phyloP scores from a whole-genome alignment of 805 yeast species.

The Kuraishia floccosa region DNA sequence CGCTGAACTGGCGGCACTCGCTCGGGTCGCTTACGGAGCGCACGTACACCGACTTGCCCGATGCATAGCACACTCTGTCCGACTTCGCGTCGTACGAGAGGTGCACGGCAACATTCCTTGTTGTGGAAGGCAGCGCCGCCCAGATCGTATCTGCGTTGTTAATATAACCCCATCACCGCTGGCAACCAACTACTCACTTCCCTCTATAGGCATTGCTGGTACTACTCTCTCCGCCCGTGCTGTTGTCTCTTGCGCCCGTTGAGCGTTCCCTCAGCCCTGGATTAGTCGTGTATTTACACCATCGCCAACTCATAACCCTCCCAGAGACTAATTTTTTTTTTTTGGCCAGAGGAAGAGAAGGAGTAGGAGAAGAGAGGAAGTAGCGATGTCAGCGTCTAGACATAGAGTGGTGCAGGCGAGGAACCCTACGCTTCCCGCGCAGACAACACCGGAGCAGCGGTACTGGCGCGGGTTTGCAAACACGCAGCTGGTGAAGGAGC shows the following conservation, averaged over 20 bases:
- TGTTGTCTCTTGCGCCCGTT: too few species aligned
- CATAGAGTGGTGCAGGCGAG: slow-evolving; percentile 56
- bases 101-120: slow-evolving; percentile 58
- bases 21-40: slow-evolving; percentile 49
- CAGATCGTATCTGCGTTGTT: slow-evolving; percentile 21
- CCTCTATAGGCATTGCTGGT: slow-evolving; percentile 14
- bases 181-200: slow-evolving; percentile 1
- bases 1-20: slow-evolving; percentile 53
- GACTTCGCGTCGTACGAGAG: slow-evolving; percentile 63
- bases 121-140: slow-evolving; percentile 77
- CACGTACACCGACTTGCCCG: slow-evolving; percentile 70
- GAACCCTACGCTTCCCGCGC: slow-evolving; percentile 70
- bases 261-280: too few species aligned
- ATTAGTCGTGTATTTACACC: too few species aligned
- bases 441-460: slow-evolving; percentile 84
- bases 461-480: slow-evolving; percentile 83
- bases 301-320: too few species aligned
- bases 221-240: too few species aligned
- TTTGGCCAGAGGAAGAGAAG: too few species aligned
- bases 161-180: neutral
- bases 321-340: too few species aligned
- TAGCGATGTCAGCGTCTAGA: slow-evolving; percentile 67
- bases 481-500: slow-evolving; percentile 88
- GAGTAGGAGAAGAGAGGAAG: too few species aligned
- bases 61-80: slow-evolving; percentile 68